Evolutionary conservation across 164 flowering plant genomes (phyloP), one percentile per base, ranked within the genome.

Genomic region (Pachysandra terminalis): DNA sequence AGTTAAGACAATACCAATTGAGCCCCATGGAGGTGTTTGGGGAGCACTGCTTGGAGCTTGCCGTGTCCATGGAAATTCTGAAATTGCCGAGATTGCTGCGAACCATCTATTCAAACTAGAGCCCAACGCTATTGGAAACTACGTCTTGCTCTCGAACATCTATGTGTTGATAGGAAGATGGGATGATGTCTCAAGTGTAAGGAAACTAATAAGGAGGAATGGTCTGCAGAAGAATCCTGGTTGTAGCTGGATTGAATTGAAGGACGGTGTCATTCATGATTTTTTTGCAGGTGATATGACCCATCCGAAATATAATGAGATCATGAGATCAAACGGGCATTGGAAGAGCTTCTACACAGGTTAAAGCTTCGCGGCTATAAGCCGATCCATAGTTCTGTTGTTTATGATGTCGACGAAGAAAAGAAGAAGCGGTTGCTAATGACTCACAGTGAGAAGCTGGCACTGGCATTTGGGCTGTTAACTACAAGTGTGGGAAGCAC

Each of bases 361-460:
- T 56, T 79, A 21, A 55, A 68, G 57, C 53, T 25, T n/a, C 60
- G 64, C 26, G 82, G 82, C 19, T 79, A 79, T 56, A 56, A 64
- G 24, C 79, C 79, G 22, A 68, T 52, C 13, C 53, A 75, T 54
- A 61, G 68, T 13, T 73, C 73, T 28, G 79, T 73, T 32, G 62
- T 67, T 64, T 79, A 79, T 65, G 77, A 76, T 68, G 64, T 76
- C 49, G 60, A 49, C 56, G 79, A 79, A 5, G 71, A 75, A 37
- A 73, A 70, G 28, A 76, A 76, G 62, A 73, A 49, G 71, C 60
- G 49, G 15, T 66, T 79, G 26, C 60, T 79, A 40, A 59, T 75
- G 68, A 49, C 55, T 15, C 82, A 79, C 37, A 79, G 82, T 51
- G 82, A 79, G 68, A 79, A 79, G 64, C 67, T 79, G 9, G 82